These are phyloP conservation scores for Akebia trifoliata DNA, from an alignment of 164 flowering plant species.

Conservation along the genomic window DNA sequence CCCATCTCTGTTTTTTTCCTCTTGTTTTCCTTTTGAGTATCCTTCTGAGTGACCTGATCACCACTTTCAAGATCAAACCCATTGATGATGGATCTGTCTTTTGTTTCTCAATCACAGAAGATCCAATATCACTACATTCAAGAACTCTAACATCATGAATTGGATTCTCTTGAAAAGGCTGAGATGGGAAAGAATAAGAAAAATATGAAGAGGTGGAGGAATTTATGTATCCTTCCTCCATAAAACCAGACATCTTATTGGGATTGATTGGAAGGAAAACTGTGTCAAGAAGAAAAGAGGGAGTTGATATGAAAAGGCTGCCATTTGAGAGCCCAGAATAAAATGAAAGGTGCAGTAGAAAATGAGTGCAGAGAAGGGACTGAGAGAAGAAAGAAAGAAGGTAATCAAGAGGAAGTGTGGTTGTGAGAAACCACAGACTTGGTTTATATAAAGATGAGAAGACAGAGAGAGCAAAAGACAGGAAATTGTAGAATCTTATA, in stretches of 20 bases:
- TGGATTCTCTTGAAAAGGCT: neutral
- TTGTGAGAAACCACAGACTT: neutral
- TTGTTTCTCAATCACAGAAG: conserved; percentile 16
- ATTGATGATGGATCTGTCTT: too few relatives aligned
- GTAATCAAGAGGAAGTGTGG: conserved; percentile 3
- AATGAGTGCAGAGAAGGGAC: conserved; percentile 18
- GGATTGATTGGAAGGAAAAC: conserved; percentile 23
- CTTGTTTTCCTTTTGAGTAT: too few relatives aligned
- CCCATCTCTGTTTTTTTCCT: too few relatives aligned
- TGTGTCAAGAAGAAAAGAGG: conserved; percentile 36
- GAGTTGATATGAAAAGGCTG: conserved; percentile 48
- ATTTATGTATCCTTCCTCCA: conserved; percentile 19
- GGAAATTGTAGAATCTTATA: neutral
- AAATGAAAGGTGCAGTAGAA: conserved; percentile 10
- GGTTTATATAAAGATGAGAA: conserved; percentile 10
- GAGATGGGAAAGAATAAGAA: conserved; percentile 23
- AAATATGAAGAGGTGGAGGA: conserved; percentile 16
- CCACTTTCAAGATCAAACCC: too few relatives aligned
- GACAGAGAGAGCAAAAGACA: neutral
- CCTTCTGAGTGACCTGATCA: too few relatives aligned
- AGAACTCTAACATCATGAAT: too few relatives aligned
- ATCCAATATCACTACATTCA: conserved; percentile 22
- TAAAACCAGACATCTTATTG: conserved; percentile 18
- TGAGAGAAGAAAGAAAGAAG: too few relatives aligned
- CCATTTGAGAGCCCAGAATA: conserved; percentile 32